phyloP scores from a whole-genome alignment of 768 basidiomycete genomes.

The Boletus sensibilis region DNA sequence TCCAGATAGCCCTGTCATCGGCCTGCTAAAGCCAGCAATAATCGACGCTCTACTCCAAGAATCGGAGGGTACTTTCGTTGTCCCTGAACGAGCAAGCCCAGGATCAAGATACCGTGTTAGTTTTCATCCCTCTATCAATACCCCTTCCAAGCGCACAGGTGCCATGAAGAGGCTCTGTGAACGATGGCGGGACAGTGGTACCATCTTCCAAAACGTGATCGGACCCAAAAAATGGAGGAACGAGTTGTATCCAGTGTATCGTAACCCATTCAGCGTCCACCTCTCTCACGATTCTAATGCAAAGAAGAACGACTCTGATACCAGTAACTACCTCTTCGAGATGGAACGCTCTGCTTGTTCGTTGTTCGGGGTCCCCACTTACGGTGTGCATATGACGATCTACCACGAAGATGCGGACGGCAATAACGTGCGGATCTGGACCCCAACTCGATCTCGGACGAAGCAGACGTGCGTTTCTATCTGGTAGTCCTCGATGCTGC shows the following conservation, averaged over 20 bases:
- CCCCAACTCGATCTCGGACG: slow-evolving; percentile 78
- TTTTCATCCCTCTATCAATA: slow-evolving; percentile 52
- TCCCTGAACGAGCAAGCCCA: slow-evolving; percentile 34
- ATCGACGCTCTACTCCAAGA: slow-evolving; percentile 54
- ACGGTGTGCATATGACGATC: slow-evolving; percentile 88
- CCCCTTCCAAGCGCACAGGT: slow-evolving; percentile 56
- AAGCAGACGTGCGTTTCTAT: slow-evolving; percentile 76
- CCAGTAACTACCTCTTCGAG: slow-evolving; percentile 72
- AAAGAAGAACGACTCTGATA: slow-evolving; percentile 32
- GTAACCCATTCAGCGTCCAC: slow-evolving; percentile 58
- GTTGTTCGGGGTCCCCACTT: slow-evolving; percentile 87
- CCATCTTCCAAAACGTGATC: slow-evolving; percentile 59
- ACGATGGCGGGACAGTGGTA: slow-evolving; percentile 67
- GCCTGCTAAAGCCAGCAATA: slow-evolving; percentile 58
- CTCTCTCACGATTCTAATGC: slow-evolving; percentile 36
- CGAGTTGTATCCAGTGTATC: slow-evolving; percentile 81
- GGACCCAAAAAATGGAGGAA: slow-evolving; percentile 79
- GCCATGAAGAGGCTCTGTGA: slow-evolving; percentile 67
- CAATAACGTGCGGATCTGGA: slow-evolving; percentile 64
- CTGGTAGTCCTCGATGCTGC: neutral
- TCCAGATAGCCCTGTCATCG: slow-evolving; percentile 54
- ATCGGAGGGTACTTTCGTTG: slow-evolving; percentile 41
- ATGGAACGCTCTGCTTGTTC: slow-evolving; percentile 89
- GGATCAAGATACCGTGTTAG: slow-evolving; percentile 36
- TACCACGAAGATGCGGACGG: slow-evolving; percentile 45